A percentile compares a stretch with the other conserved stretches of the same genome.
Evolutionary conservation across 1,284 basidiomycete species (phyloP).

Genomic region (Lignosus rhinocerotis): DNA sequence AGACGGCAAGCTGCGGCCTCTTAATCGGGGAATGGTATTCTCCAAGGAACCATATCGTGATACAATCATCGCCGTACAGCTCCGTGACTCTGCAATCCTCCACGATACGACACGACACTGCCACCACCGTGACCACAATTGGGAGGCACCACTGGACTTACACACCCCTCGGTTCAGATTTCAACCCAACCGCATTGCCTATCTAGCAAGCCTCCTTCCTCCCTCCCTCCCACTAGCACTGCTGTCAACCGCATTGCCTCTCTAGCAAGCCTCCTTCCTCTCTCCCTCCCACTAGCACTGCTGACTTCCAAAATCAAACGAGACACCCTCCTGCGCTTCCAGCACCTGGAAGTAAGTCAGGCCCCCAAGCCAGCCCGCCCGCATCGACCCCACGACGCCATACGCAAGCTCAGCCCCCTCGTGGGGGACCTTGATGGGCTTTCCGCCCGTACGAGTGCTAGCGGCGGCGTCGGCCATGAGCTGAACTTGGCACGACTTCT

Average conservation of each 20-base stretch:
- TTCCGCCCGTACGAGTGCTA: conserved; percentile 35
- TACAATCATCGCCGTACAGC: too few relatives aligned
- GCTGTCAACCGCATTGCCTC: background rate
- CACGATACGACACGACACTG: too few relatives aligned
- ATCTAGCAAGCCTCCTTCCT: too few relatives aligned
- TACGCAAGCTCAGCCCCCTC: conserved; percentile 30
- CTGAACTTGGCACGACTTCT: conserved; percentile 50
- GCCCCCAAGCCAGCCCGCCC: conserved; percentile 40
- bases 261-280: too few relatives aligned
- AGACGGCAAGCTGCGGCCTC: too few relatives aligned
- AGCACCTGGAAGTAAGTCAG: conserved; percentile 38
- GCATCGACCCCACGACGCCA: conserved; percentile 31
- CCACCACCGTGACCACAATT: too few relatives aligned
- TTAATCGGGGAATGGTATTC: too few relatives aligned
- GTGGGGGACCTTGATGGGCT: conserved; percentile 32
- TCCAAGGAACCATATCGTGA: too few relatives aligned
- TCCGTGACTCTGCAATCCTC: too few relatives aligned
- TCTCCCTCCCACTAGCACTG: background rate
- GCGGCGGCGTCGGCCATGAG: conserved; percentile 52
- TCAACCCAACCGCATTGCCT: background rate
- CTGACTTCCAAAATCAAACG: background rate
- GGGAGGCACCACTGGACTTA: too few relatives aligned
- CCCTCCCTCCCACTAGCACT: background rate
- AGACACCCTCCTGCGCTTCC: conserved; percentile 34
- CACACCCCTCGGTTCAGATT: too few relatives aligned